These are phyloP conservation scores for Grigorovia jiainica DNA, from an alignment of 805 yeast genomes.

Conservation along the genomic window DNA sequence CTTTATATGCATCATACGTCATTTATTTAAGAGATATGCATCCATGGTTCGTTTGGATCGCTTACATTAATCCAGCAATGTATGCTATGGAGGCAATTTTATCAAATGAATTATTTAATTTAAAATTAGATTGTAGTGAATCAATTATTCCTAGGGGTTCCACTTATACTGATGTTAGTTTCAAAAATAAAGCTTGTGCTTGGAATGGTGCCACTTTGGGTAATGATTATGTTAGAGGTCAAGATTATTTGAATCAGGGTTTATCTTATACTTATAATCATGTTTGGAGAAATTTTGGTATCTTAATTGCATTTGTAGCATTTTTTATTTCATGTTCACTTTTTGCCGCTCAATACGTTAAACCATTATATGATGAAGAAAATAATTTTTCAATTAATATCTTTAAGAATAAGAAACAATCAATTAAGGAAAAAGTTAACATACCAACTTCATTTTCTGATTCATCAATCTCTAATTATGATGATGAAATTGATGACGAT, in stretches of 20 bases:
- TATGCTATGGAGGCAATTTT: slow-evolving; percentile 56
- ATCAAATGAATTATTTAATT: slow-evolving; percentile 53
- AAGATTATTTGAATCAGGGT: slow-evolving; percentile 38
- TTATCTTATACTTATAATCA: slow-evolving; percentile 46
- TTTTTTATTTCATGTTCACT: slow-evolving; percentile 28
- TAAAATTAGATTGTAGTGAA: slow-evolving; percentile 44
- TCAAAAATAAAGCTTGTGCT: slow-evolving; percentile 41
- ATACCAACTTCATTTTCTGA: slow-evolving; percentile 8
- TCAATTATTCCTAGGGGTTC: slow-evolving; percentile 53
- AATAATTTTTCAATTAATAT: background rate
- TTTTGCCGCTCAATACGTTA: slow-evolving; percentile 26
- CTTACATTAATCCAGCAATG: slow-evolving; percentile 47
- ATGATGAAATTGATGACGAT: too few relatives aligned
- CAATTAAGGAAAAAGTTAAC: too few relatives aligned
- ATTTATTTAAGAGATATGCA: slow-evolving; percentile 53
- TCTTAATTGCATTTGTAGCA: slow-evolving; percentile 41
- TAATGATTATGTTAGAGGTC: slow-evolving; percentile 42
- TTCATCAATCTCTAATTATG: too few relatives aligned
- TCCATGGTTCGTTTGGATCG: slow-evolving; percentile 65
- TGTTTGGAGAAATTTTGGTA: slow-evolving; percentile 74
- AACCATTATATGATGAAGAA: slow-evolving; percentile 14
- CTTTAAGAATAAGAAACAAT: too few relatives aligned
- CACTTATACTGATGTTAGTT: slow-evolving; percentile 34
- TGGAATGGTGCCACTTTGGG: slow-evolving; percentile 57
- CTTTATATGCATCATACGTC: slow-evolving; percentile 57